Conservation (phyloP, 2,329 filamentous ascomycete species). For the Fusarium dimerum region DNA sequence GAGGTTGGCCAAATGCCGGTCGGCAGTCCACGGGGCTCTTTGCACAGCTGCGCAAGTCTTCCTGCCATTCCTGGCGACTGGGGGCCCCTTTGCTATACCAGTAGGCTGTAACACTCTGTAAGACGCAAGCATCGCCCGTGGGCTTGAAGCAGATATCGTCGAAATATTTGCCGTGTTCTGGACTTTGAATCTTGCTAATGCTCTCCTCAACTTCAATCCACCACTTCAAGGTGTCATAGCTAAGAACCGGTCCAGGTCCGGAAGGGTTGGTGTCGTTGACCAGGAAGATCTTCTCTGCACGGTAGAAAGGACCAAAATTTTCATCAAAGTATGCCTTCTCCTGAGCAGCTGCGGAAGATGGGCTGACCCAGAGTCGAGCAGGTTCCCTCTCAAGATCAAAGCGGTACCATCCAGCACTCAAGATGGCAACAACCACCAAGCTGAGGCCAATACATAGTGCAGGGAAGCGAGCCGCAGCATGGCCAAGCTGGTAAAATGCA, state of each 20-base stretch:
- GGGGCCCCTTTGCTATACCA: slow-evolving; percentile 63
- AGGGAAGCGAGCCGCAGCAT: slow-evolving; percentile 79
- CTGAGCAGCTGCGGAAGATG: slow-evolving; percentile 82
- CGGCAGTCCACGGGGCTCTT: slow-evolving; percentile 81
- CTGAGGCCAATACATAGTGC: slow-evolving; percentile 77
- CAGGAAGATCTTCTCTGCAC: slow-evolving; percentile 88
- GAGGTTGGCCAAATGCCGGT: slow-evolving; percentile 84
- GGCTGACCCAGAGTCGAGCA: slow-evolving; percentile 94
- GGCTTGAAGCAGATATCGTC: slow-evolving; percentile 94
- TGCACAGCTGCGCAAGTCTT: slow-evolving; percentile 71
- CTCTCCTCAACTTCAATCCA: slow-evolving; percentile 89
- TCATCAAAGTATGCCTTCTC: slow-evolving; percentile 94
- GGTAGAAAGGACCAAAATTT: slow-evolving; percentile 94
- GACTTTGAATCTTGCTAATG: slow-evolving; percentile 71
- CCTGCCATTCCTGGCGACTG: slow-evolving; percentile 62
- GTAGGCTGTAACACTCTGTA: slow-evolving; percentile 91
- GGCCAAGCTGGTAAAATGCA: slow-evolving; percentile 78
- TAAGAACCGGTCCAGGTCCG: slow-evolving; percentile 74
- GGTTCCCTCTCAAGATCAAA: slow-evolving; percentile 92
- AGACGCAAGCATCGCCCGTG: slow-evolving; percentile 82
- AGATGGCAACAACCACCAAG: slow-evolving; percentile 71
- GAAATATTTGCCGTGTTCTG: slow-evolving; percentile 67
- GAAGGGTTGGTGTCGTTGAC: slow-evolving; percentile 77
- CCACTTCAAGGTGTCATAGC: slow-evolving; percentile 86
- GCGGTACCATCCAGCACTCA: slow-evolving; percentile 85